Evolutionary conservation across 192 early-diverging fungal species (phyloP).

Genomic region (Neocallimastix lanati): DNA sequence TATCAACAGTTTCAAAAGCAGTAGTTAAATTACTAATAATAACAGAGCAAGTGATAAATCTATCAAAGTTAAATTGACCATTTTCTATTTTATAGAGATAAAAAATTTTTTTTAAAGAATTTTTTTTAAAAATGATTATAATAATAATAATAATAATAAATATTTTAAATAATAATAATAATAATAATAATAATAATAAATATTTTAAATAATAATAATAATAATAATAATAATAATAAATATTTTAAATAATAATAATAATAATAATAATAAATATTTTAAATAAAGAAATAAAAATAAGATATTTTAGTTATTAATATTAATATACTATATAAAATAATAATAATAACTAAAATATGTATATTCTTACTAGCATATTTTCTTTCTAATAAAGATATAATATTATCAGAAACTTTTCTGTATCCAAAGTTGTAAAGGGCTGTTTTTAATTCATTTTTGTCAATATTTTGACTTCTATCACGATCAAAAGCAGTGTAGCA

Average conservation of each 20-base stretch:
- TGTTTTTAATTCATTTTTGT: constrained; percentile 42
- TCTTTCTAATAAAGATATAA: not conserved
- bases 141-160: no score
- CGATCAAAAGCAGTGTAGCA: constrained; percentile 60
- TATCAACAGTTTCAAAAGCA: not conserved
- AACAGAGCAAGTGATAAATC: not conserved
- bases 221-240: no score
- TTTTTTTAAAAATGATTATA: no score
- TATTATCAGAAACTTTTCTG: constrained; percentile 13
- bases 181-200: no score
- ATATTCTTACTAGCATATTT: not conserved
- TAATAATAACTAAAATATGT: not conserved
- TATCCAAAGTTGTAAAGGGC: constrained; percentile 59
- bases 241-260: not conserved
- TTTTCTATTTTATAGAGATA: no score
- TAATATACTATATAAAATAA: no score
- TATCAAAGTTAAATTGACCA: not conserved
- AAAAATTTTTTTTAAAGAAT: no score
- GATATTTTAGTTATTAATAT: no score
- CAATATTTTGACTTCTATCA: constrained; percentile 56
- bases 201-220: no score
- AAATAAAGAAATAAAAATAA: no score
- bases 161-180: no score
- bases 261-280: not conserved
- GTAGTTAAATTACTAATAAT: not conserved